These are phyloP conservation scores for Parietichytrium sp. DNA, from an alignment of 108 stramenopile species.

Conservation along the genomic window DNA sequence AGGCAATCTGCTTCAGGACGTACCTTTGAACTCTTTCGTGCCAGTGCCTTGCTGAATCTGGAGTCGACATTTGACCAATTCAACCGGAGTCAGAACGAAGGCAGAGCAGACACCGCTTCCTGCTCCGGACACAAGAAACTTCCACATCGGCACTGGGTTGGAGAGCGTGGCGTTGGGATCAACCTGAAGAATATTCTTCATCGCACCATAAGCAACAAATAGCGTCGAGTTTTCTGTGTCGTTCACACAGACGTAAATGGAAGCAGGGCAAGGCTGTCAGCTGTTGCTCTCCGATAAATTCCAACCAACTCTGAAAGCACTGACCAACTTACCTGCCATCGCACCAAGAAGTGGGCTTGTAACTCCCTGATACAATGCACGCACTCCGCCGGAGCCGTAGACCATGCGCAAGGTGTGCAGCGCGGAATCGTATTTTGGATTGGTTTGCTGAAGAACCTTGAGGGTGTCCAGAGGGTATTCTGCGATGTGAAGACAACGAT, in stretches of 20 bases:
- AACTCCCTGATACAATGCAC: slow-evolving; percentile 1
- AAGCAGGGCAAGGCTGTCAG: no score
- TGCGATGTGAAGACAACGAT: no score
- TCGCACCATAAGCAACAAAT: slow-evolving; percentile 28
- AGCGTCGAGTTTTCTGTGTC: slow-evolving; percentile 19
- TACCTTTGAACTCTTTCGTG: not conserved
- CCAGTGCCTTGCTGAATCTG: not conserved
- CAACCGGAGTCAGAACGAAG: slow-evolving; percentile 21
- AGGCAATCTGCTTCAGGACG: no score
- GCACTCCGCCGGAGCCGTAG: slow-evolving; percentile 9
- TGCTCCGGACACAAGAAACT: not conserved
- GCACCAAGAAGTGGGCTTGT: slow-evolving; percentile 24
- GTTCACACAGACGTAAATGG: not conserved
- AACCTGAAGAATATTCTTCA: slow-evolving; percentile 22
- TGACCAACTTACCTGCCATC: not conserved
- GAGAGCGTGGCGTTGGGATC: not conserved
- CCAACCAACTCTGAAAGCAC: no score
- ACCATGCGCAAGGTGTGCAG: no score
- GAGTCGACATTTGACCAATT: slow-evolving; percentile 25
- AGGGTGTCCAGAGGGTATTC: slow-evolving; percentile 27
- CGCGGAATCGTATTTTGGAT: not conserved
- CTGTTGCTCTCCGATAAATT: no score
- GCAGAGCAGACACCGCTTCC: slow-evolving; percentile 23
- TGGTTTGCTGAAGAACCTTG: slow-evolving; percentile 33
- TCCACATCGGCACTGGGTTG: slow-evolving; percentile 17